Evolutionary conservation across 148 eudicot genomes (phyloP).

Genomic region (Amaranthus palmeri): DNA sequence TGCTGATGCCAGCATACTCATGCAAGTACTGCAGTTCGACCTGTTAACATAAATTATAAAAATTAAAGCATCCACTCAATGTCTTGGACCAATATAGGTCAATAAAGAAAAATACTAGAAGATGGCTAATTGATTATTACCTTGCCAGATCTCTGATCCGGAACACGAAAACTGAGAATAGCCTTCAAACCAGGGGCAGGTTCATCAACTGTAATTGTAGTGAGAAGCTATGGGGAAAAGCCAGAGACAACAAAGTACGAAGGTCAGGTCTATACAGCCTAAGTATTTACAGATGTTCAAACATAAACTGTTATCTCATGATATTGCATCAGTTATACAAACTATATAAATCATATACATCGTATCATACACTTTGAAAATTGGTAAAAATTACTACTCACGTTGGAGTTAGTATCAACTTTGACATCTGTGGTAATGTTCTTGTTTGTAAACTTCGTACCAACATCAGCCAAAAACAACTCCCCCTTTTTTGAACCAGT

Average conservation of each 20-base stretch:
- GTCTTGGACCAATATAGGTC: not conserved
- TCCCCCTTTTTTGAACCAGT: constrained; percentile 68
- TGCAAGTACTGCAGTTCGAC: constrained; percentile 91
- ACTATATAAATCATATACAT: too few species aligned
- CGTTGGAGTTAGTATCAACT: constrained; percentile 79
- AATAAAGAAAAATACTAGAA: not conserved
- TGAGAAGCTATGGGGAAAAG: constrained; percentile 38
- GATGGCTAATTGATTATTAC: constrained; percentile 21
- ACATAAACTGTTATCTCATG: too few species aligned
- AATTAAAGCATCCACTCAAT: not conserved
- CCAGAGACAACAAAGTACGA: not conserved
- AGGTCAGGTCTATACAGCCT: not conserved
- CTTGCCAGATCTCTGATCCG: constrained; percentile 96
- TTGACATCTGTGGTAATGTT: constrained; percentile 73
- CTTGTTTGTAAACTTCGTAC: constrained; percentile 63
- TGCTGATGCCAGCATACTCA: constrained; percentile 86
- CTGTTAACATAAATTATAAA: constrained; percentile 30
- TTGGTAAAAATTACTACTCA: constrained; percentile 28
- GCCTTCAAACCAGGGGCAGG: constrained; percentile 94
- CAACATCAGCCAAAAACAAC: constrained; percentile 58
- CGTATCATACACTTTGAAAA: too few species aligned
- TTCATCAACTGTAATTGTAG: constrained; percentile 83
- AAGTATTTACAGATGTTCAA: not conserved
- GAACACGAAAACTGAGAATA: constrained; percentile 69
- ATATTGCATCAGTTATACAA: too few species aligned